Evolutionary conservation across 768 basidiomycete species (phyloP), one percentile per base, ranked within the genome.

Genomic region (Mycena albidolilacea): DNA sequence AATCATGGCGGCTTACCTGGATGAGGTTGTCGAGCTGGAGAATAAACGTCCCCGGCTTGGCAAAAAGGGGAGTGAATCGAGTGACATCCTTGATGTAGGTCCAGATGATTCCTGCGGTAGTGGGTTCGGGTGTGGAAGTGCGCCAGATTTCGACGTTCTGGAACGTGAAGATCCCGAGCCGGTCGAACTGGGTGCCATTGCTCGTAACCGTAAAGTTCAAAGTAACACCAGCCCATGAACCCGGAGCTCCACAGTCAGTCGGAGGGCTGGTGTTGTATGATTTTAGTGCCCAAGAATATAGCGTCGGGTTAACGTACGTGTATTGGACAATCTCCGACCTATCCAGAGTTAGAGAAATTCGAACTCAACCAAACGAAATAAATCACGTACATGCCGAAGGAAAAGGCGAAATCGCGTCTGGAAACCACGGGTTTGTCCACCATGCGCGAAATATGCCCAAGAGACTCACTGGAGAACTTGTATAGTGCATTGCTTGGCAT

Each of bases 101-200:
- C 93, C 93, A 95, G 61, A 93, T 90, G 71, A 95, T 94, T 12
- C 93, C 94, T 60, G 89, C 85, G 3, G 88, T 85, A 0, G 90
- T 91, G 0, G 94, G 94, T 80, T 95, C 94, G 0, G 93, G 91
- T 19, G 94, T 95, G 0, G 93, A 94, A 21, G 92, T 94, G 46
- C 94, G 86, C 94, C 93, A 94, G 63, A 59, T 93, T 80, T 95
- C 94, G 8, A 93, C 92, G 77, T 93, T 91, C 41, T 93, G 90
- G 78, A 94, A 91, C 7, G 92, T 92, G 76, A 95, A 92, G 17
- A 90, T 87, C 2, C 88, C 92, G 7, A 94, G 84, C 15, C 93
- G 88, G 77, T 93, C 93, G 70, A 88, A 94, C 78, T 94, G 93
- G 8, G 91, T 92, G 57, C 94, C 94, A 66, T 93, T 95, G 67